Evolutionary conservation across 768 basidiomycete species (phyloP).

Genomic region (Lactarius tabidus): DNA sequence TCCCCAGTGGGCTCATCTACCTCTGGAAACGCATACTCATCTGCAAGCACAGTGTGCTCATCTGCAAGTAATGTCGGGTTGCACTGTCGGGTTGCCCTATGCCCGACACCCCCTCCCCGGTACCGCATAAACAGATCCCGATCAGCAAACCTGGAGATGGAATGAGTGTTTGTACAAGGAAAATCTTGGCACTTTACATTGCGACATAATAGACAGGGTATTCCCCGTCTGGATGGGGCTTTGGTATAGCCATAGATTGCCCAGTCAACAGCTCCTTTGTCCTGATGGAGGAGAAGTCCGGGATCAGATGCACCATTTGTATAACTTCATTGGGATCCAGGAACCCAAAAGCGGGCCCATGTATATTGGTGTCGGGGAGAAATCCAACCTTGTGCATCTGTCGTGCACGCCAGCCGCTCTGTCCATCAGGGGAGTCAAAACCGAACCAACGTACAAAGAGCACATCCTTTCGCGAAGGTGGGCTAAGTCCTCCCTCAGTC

Average conservation of each 20-base stretch:
- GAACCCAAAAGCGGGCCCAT: no score
- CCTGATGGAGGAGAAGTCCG: constrained; percentile 28
- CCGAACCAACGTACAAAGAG: no score
- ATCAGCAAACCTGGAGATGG: constrained; percentile 29
- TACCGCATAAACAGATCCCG: constrained; percentile 32
- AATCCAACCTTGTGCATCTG: no score
- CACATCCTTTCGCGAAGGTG: neutral
- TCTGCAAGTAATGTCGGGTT: no score
- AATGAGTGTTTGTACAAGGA: neutral
- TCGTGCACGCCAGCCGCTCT: no score
- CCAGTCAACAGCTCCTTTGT: neutral
- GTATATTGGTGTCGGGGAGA: no score
- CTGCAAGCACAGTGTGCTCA: no score
- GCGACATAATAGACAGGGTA: no score
- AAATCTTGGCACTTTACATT: constrained; percentile 21
- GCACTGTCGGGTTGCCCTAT: constrained; percentile 4
- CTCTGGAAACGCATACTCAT: no score
- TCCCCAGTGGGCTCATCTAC: no score
- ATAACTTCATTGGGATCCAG: constrained; percentile 30
- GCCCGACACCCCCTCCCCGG: constrained; percentile 29
- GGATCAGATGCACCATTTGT: constrained; percentile 31
- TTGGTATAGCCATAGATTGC: neutral
- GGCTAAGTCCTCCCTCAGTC: constrained; percentile 31
- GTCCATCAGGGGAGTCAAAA: no score
- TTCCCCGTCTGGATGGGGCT: constrained; percentile 20